Conservation (phyloP, 2,329 filamentous ascomycete genomes). For the Aspergillus sp. region DNA sequence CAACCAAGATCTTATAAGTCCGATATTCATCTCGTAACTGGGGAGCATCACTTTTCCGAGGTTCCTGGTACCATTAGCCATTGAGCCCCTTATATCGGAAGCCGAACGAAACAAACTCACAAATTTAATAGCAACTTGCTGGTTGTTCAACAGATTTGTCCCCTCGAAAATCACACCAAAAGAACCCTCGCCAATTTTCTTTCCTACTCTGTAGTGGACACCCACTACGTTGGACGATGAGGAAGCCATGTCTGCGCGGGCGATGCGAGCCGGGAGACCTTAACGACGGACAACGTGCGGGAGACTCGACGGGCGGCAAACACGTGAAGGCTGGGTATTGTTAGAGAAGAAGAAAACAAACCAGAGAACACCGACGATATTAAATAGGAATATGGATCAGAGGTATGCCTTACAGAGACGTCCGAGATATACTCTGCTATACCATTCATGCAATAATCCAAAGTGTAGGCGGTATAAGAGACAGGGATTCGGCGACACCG, state of each 20-base stretch:
- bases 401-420: constrained; percentile 17
- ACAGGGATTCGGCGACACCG: neutral
- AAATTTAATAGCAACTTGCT: constrained; percentile 99
- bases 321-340: constrained; percentile 20
- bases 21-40: constrained; percentile 97
- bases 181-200: constrained; percentile 98
- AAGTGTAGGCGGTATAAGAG: neutral
- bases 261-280: constrained; percentile 14
- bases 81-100: neutral
- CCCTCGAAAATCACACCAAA: constrained; percentile 99
- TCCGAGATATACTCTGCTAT: constrained; percentile 15
- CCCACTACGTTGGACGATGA: constrained; percentile 96
- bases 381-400: neutral
- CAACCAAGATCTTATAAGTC: constrained; percentile 98
- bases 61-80: constrained; percentile 66
- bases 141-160: constrained; percentile 97
- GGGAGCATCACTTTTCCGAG: constrained; percentile 95
- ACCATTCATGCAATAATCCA: constrained; percentile 21
- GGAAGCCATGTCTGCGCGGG: constrained; percentile 64
- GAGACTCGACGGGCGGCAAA: constrained; percentile 17
- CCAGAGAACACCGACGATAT: neutral
- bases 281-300: constrained; percentile 10
- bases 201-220: constrained; percentile 97
- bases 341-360: constrained; percentile 10
- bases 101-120: constrained; percentile 54